These are phyloP conservation scores for Avena eriantha DNA, from an alignment of 176 grass and related monocot species.

Conservation along the genomic window DNA sequence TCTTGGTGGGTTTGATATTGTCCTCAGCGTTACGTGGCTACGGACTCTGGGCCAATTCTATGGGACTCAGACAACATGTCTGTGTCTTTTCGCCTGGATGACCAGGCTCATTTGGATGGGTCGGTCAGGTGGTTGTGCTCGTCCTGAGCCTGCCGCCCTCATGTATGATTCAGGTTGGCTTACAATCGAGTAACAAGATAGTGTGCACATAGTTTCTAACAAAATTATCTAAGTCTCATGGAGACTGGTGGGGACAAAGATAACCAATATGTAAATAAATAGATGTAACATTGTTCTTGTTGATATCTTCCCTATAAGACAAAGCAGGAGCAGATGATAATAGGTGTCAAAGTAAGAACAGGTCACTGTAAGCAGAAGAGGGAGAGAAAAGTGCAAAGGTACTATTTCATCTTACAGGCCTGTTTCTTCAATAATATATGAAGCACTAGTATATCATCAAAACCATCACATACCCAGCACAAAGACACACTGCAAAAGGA, in stretches of 20 bases:
- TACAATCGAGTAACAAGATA: neutral
- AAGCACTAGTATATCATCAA: conserved; percentile 26
- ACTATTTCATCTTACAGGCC: neutral
- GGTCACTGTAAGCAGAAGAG: neutral
- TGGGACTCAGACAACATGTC: no score
- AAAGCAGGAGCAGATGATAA: neutral
- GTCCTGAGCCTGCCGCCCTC: no score
- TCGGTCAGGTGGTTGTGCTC: no score
- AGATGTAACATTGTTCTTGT: neutral
- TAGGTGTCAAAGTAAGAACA: neutral
- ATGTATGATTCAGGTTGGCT: neutral
- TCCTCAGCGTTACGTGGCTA: no score
- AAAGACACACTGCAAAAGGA: neutral
- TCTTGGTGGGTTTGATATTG: no score
- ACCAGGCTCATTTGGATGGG: no score
- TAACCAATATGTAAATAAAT: neutral
- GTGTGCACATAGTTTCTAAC: conserved; percentile 6
- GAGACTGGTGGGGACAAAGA: neutral
- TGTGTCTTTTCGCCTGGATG: neutral
- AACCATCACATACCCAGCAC: neutral
- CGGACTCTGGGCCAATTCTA: no score
- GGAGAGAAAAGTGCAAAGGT: neutral
- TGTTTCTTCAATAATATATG: conserved; percentile 1
- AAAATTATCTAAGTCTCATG: neutral
- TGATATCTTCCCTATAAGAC: neutral